phyloP scores from a whole-genome alignment of 2,329 filamentous ascomycete species.

The Fusarium odoratissimum region DNA sequence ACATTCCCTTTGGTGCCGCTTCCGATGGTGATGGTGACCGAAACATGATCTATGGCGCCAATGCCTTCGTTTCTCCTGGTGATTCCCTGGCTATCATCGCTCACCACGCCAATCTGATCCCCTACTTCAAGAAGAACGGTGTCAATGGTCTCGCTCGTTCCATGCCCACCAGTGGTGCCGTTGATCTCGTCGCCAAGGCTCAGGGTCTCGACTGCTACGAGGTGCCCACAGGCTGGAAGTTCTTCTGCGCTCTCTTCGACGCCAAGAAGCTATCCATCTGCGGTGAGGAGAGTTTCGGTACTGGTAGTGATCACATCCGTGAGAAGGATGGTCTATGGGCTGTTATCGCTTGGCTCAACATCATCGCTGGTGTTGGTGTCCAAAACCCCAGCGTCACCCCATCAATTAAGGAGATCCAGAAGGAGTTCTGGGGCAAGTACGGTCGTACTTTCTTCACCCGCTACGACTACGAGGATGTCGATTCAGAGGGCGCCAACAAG shows the following conservation, averaged over 20 bases:
- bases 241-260: conserved; percentile 97
- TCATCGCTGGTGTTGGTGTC: conserved; percentile 93
- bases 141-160: conserved; percentile 95
- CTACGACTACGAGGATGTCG: conserved; percentile 97
- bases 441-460: conserved; percentile 99
- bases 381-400: conserved; percentile 82
- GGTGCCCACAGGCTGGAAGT: conserved; percentile 98
- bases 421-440: conserved; percentile 96
- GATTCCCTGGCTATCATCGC: conserved; percentile 98
- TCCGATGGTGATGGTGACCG: conserved; percentile 98
- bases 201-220: conserved; percentile 94
- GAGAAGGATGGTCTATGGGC: conserved; percentile 99
- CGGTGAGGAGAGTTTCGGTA: conserved; percentile 98
- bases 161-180: conserved; percentile 96
- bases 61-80: conserved; percentile 94
- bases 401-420: conserved; percentile 95
- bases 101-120: conserved; percentile 94
- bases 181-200: conserved; percentile 95
- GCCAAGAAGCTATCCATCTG: conserved; percentile 97
- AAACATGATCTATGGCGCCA: conserved; percentile 99
- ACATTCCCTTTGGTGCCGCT: conserved; percentile 94
- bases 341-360: conserved; percentile 97
- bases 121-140: conserved; percentile 98
- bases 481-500: conserved; percentile 90
- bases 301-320: conserved; percentile 97